Conservation (phyloP, 495 filamentous ascomycete species). For the Thozetella sp. region DNA sequence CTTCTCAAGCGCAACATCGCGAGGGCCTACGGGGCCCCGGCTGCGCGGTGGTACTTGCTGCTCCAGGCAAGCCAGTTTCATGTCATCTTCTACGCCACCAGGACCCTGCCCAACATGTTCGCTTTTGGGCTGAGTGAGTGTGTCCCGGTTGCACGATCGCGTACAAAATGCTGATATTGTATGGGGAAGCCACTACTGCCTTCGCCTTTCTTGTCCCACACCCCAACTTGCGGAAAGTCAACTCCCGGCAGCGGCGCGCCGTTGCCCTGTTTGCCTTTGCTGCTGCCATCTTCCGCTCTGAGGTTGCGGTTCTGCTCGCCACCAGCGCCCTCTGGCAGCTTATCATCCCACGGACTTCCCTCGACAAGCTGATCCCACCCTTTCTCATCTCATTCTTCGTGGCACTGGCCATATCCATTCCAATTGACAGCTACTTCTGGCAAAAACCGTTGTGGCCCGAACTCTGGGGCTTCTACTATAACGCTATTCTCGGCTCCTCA, state of each 20-base stretch:
- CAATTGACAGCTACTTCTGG: slow-evolving; percentile 93
- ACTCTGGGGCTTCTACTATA: slow-evolving; percentile 86
- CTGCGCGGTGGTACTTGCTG: slow-evolving; percentile 80
- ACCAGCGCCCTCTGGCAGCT: slow-evolving; percentile 61
- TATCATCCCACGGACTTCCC: slow-evolving; percentile 48
- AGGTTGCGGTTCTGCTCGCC: slow-evolving; percentile 80
- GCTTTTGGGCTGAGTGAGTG: slow-evolving; percentile 78
- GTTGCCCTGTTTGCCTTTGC: slow-evolving; percentile 79
- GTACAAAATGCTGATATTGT: neutral
- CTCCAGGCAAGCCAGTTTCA: slow-evolving; percentile 91
- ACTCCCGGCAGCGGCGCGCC: slow-evolving; percentile 49
- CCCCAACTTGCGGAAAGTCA: slow-evolving; percentile 25
- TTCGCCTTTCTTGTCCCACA: slow-evolving; percentile 69
- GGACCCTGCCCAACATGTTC: slow-evolving; percentile 95
- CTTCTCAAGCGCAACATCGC: slow-evolving; percentile 64
- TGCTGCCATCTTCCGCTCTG: slow-evolving; percentile 87
- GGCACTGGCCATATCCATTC: slow-evolving; percentile 66
- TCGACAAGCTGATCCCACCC: slow-evolving; percentile 64
- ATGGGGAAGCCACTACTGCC: slow-evolving; percentile 63
- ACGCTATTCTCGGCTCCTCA: slow-evolving; percentile 76
- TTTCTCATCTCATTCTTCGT: slow-evolving; percentile 65
- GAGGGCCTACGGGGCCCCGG: slow-evolving; percentile 66
- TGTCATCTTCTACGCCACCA: slow-evolving; percentile 88
- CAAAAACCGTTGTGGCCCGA: slow-evolving; percentile 89
- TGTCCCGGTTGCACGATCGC: neutral